Evolutionary conservation across 768 basidiomycete genomes (phyloP), one percentile per base, ranked within the genome.

Genomic region (Tulasnella sp.): DNA sequence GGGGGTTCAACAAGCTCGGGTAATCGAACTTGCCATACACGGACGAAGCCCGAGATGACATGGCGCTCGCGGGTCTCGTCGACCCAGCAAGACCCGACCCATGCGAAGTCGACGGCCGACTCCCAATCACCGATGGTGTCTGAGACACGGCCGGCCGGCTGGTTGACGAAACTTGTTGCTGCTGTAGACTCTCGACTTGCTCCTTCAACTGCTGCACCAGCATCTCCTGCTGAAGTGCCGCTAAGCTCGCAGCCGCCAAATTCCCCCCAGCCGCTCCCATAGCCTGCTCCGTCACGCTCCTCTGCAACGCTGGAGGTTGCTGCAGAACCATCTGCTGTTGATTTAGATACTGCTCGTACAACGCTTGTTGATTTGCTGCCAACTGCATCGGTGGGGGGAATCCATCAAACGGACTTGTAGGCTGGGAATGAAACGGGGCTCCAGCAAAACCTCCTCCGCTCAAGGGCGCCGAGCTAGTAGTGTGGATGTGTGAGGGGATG

Each of bases 271-370:
- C 31, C 29, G 29, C 2, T 11, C 58, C 58, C 58, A 64, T 64
- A 15, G 31, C 58, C 58, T 64, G 58, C 58, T 64, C 58, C 58
- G 58, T 64, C 58, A 64, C 22, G 58, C 58, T 64, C 58, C 58
- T 31, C 31, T 64, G 58, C 25, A 64, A 17, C 58, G 31, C 58
- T 11, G 58, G 58, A 15, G 58, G 58, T 25, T 64, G 58, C 31
- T 64, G 58, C 58, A 71, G 38, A 14, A 14, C 58, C 11, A 64
- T 64, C 58, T 64, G 58, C 58, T 64, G 58, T 25, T 64, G 31
- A 29, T 29, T 67, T 37, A 74, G 7, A 17, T 74, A 74, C 73
- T 74, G 73, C 73, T 74, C 73, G 58, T 64, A 64, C 58, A 74
- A n/a, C 45, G 54, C 45, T 22, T 67, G 73, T 34, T 42, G 73